These are phyloP conservation scores for Phallus indusiatus DNA, from an alignment of 768 basidiomycete genomes.

Conservation along the genomic window DNA sequence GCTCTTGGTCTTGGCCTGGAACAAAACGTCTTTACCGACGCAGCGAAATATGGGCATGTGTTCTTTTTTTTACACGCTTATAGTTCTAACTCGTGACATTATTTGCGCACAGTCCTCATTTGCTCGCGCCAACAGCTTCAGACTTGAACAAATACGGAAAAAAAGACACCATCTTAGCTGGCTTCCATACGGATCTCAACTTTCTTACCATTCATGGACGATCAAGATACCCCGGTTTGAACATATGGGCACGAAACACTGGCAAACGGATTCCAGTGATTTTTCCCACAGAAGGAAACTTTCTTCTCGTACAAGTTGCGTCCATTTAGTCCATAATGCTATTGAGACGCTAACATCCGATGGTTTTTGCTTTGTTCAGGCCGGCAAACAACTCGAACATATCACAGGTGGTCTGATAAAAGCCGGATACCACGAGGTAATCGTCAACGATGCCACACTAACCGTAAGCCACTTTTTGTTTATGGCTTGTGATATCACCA, in stretches of 20 bases:
- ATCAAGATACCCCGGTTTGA: constrained; percentile 76
- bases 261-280: constrained; percentile 83
- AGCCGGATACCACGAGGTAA: constrained; percentile 93
- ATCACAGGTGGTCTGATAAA: constrained; percentile 76
- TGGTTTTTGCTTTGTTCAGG: constrained; percentile 21
- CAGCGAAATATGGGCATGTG: constrained; percentile 70
- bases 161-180: constrained; percentile 80
- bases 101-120: constrained; percentile 67
- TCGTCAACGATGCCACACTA: constrained; percentile 74
- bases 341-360: not conserved
- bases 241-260: constrained; percentile 93
- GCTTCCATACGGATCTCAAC: constrained; percentile 92
- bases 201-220: constrained; percentile 89
- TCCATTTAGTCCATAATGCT: not conserved
- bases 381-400: constrained; percentile 92
- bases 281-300: constrained; percentile 71
- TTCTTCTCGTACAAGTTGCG: constrained; percentile 69
- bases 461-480: constrained; percentile 33
- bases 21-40: constrained; percentile 59
- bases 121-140: constrained; percentile 91
- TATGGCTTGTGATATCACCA: not conserved
- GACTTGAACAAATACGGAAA: constrained; percentile 72
- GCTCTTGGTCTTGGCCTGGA: constrained; percentile 76
- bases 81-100: constrained; percentile 1
- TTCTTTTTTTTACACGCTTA: not conserved